Evolutionary conservation across 768 basidiomycete genomes (phyloP), one percentile per base, ranked within the genome.

Genomic region (Sistotremastrum suecicum): DNA sequence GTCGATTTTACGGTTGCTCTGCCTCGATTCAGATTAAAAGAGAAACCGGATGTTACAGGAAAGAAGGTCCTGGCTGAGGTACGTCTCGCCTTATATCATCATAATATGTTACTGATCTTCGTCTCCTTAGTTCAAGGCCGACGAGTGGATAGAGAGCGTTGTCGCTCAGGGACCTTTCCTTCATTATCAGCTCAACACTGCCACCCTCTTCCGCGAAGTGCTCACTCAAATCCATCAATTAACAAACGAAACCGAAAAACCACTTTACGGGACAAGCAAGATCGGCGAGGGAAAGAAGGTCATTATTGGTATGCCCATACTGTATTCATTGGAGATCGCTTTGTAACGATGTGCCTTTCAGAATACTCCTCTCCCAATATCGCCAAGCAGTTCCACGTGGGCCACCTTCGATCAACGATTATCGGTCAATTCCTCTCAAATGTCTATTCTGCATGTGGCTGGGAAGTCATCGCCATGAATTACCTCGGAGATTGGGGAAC

Each of bases 401-500:
- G 94, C 9, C 94, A 98, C 63, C 66, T 98, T 49, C 76, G 94
- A 36, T 91, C 88, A 45, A 99, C 94, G n/a, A 99, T 99, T 61
- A 94, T 98, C 58, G 94, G 94, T n/a, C 83, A 87, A 0, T 95
- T 95, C 68, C 63, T 97, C 48, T 69, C 76, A 7, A 97, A 97
- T 63, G 55, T 97, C 37, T 94, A 98, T 70, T 82, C 80, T 57
- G 74, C 87, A 5, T 88, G 83, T 55, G 92, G 94, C 10, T 98
- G 89, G 91, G 75, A 89, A 5, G 90, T 92, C n/a, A 62, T 75
- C 35, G 74, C 83, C 2, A 67, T 97, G 63, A 99, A 99, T 60
- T 99, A 99, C 60, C 74, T 97, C 10, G 94, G 94, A 2, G 94
- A 97, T 58, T 98, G 92, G 94, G 94, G 94, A 28, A 97, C 91